Evolutionary conservation across 345 rosid genomes (phyloP).

Genomic region (Passiflora organensis): DNA sequence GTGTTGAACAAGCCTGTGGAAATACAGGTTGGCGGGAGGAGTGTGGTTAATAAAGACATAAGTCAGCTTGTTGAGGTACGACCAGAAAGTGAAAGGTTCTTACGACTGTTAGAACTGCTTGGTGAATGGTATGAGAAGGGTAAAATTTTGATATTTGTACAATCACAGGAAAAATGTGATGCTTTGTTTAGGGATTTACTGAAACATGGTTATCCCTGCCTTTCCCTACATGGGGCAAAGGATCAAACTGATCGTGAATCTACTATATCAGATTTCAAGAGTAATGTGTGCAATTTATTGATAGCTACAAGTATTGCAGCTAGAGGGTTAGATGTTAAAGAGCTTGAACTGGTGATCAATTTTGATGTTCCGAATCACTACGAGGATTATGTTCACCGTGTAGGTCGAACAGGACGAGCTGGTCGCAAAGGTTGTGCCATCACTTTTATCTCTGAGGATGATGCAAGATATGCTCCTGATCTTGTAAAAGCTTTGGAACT

Average conservation of each 20-base stretch:
- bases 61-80: slow-evolving; percentile 86
- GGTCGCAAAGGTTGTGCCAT: slow-evolving; percentile 93
- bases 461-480: slow-evolving; percentile 95
- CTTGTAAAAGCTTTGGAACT: slow-evolving; percentile 90
- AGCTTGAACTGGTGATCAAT: slow-evolving; percentile 86
- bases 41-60: slow-evolving; percentile 95
- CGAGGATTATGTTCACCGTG: slow-evolving; percentile 97
- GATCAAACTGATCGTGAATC: slow-evolving; percentile 96
- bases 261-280: slow-evolving; percentile 86
- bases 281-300: slow-evolving; percentile 82
- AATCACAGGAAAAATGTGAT: slow-evolving; percentile 87
- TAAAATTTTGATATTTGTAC: slow-evolving; percentile 79
- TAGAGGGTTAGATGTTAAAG: slow-evolving; percentile 95
- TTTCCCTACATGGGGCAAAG: slow-evolving; percentile 94
- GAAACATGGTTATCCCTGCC: slow-evolving; percentile 80
- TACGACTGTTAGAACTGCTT: slow-evolving; percentile 77
- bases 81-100: slow-evolving; percentile 81
- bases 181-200: slow-evolving; percentile 70
- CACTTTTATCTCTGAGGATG: slow-evolving; percentile 87
- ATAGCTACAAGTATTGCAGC: slow-evolving; percentile 95
- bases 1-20: slow-evolving; percentile 80
- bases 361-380: slow-evolving; percentile 92
- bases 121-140: slow-evolving; percentile 99
- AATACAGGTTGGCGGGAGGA: slow-evolving; percentile 96
- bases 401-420: slow-evolving; percentile 95